phyloP scores from a whole-genome alignment of 1,284 basidiomycete genomes.

The Caloboletus firmus region DNA sequence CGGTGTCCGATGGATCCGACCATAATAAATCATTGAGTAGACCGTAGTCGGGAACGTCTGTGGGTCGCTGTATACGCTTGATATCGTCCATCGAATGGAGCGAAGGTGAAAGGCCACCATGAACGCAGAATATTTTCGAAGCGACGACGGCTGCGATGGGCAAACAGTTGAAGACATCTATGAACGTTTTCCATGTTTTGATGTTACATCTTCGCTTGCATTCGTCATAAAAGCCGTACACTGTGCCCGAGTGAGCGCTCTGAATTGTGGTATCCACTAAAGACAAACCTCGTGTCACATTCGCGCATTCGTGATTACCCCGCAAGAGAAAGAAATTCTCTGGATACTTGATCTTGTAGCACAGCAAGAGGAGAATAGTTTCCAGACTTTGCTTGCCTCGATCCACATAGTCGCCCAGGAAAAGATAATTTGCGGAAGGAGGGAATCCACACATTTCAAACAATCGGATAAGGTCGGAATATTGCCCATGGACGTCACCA shows the following conservation, averaged over 20 bases:
- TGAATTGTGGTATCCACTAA: constrained; percentile 7
- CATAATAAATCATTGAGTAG: constrained; percentile 96
- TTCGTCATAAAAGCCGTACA: constrained; percentile 99
- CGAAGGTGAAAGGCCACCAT: constrained; percentile 97
- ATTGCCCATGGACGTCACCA: constrained; percentile 98
- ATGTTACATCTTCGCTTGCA: constrained; percentile 99
- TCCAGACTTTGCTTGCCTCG: constrained; percentile 98
- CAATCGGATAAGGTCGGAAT: constrained; percentile 95
- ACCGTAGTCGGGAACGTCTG: constrained; percentile 99
- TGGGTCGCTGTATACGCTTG: constrained; percentile 95
- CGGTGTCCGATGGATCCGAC: constrained; percentile 98
- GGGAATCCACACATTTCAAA: constrained; percentile 99
- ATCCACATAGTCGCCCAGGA: constrained; percentile 98
- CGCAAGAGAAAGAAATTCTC: constrained; percentile 99
- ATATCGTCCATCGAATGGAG: constrained; percentile 99
- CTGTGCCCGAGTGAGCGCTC: constrained; percentile 43
- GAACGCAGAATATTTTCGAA: constrained; percentile 99
- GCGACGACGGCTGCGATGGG: constrained; percentile 99
- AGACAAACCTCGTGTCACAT: constrained; percentile 89
- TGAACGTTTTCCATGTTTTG: constrained; percentile 99
- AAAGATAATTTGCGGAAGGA: constrained; percentile 96
- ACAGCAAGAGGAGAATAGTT: constrained; percentile 93
- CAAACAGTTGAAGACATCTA: constrained; percentile 99
- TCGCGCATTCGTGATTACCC: constrained; percentile 99
- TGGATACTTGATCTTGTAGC: constrained; percentile 99